A percentile compares a stretch with the other conserved stretches of the same genome.
Conservation (phyloP, 2,329 filamentous ascomycete species). For the Verticillium isaacii region DNA sequence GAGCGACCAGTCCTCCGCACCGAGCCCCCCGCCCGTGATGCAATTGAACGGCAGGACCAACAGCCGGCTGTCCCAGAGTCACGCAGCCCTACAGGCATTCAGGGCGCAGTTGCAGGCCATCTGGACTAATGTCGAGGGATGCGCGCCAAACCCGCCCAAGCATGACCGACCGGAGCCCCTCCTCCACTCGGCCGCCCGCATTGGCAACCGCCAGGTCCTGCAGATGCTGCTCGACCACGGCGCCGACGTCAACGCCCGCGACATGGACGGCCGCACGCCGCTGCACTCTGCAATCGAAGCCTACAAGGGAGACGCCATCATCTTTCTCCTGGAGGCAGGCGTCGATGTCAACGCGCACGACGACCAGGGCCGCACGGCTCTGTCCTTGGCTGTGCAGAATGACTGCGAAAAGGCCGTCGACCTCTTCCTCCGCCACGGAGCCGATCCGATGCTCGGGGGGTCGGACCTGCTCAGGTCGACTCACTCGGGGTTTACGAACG, state of each 20-base stretch:
- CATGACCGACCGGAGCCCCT: not conserved
- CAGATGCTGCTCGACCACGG: not conserved
- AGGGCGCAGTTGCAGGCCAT: not conserved
- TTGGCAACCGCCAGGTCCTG: not conserved
- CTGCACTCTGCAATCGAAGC: not conserved
- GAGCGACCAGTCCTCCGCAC: not conserved
- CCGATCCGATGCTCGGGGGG: not conserved
- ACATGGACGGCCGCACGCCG: not conserved
- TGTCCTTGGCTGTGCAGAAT: slow-evolving; percentile 1
- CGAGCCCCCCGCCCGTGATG: not conserved
- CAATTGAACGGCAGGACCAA: not conserved
- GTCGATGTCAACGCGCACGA: slow-evolving; percentile 1
- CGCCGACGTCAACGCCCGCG: not conserved
- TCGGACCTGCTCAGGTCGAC: not conserved
- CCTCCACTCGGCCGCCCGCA: not conserved
- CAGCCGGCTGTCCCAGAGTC: not conserved
- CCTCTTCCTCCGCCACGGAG: not conserved
- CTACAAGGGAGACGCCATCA: not conserved
- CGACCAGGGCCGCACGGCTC: not conserved
- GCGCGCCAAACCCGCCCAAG: not conserved
- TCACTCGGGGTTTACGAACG: not conserved
- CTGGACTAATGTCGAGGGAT: not conserved
- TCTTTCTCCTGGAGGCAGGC: not conserved
- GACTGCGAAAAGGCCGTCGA: not conserved
- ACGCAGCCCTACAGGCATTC: not conserved